Conservation (phyloP, 2,329 filamentous ascomycete species). For the Penicillium sp. region DNA sequence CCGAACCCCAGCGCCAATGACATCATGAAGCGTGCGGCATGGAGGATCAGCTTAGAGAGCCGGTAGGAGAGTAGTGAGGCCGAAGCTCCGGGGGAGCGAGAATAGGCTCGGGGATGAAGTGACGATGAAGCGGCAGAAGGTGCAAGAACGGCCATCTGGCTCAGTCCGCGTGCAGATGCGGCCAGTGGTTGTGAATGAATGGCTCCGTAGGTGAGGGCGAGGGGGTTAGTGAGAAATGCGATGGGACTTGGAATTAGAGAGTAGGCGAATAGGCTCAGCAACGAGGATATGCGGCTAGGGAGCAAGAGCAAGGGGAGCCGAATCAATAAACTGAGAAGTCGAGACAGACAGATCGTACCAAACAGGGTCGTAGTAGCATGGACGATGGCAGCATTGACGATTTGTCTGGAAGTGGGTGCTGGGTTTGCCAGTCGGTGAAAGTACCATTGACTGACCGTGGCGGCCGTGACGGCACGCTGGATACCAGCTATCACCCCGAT, state of each 20-base stretch:
- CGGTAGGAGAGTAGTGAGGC: conserved; percentile 76
- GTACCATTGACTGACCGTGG: conserved; percentile 98
- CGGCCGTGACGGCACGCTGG: conserved; percentile 86
- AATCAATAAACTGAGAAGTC: conserved; percentile 74
- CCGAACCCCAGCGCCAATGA: conserved; percentile 86
- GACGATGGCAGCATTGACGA: conserved; percentile 77
- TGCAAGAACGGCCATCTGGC: conserved; percentile 77
- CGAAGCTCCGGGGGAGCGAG: conserved; percentile 40
- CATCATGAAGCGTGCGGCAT: conserved; percentile 89
- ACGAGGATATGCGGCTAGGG: conserved; percentile 69
- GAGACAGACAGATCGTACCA: conserved; percentile 87
- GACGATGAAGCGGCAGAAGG: conserved; percentile 69
- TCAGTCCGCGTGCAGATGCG: conserved; percentile 73
- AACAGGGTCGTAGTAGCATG: conserved; percentile 86
- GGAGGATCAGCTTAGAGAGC: conserved; percentile 85
- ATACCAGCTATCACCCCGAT: conserved; percentile 82
- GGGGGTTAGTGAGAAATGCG: conserved; percentile 80
- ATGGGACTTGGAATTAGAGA: conserved; percentile 83
- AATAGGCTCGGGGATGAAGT: conserved; percentile 46
- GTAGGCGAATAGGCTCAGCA: conserved; percentile 70
- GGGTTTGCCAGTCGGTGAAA: conserved; percentile 87
- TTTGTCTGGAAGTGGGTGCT: conserved; percentile 71
- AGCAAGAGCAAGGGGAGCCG: conserved; percentile 82
- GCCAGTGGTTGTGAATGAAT: conserved; percentile 86
- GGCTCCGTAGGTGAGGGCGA: conserved; percentile 88